A percentile compares a stretch with the other conserved stretches of the same genome.
Conservation (phyloP, 2,329 filamentous ascomycete species). For the Calonectria fujianensis region DNA sequence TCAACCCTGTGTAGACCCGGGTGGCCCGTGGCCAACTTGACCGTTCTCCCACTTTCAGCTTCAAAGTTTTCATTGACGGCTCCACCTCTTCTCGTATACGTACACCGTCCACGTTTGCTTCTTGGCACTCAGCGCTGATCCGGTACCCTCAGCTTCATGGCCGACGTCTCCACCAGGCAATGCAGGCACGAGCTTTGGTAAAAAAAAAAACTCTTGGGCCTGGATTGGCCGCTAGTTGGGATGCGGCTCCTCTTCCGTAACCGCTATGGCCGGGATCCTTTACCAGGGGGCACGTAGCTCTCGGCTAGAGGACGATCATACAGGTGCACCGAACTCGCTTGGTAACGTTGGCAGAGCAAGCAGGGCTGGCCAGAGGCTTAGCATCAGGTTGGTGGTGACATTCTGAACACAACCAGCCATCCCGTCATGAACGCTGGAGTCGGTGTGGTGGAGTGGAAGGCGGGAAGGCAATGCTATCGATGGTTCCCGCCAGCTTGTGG, state of each 20-base stretch:
- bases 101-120: slow-evolving; percentile 2
- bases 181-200: slow-evolving; percentile 44
- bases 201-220: slow-evolving; percentile 27
- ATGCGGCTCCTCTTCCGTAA: slow-evolving; percentile 49
- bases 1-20: background rate
- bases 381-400: slow-evolving; percentile 1
- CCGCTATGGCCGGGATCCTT: slow-evolving; percentile 36
- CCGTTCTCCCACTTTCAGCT: slow-evolving; percentile 1
- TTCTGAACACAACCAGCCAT: slow-evolving; percentile 29
- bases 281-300: slow-evolving; percentile 30
- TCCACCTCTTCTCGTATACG: slow-evolving; percentile 23
- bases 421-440: background rate
- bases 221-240: slow-evolving; percentile 47
- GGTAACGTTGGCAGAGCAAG: slow-evolving; percentile 10
- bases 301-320: slow-evolving; percentile 36
- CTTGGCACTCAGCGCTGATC: slow-evolving; percentile 5
- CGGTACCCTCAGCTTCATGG: slow-evolving; percentile 12
- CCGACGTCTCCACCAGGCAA: background rate
- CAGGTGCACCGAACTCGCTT: slow-evolving; percentile 31
- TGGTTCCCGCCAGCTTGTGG: background rate
- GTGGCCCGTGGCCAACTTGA: slow-evolving; percentile 5
- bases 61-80: slow-evolving; percentile 32
- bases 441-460: slow-evolving; percentile 13
- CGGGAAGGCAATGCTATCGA: slow-evolving; percentile 13
- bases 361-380: background rate